Conservation (phyloP, 108 stramenopile genomes). For the Skeletonema grethae region DNA sequence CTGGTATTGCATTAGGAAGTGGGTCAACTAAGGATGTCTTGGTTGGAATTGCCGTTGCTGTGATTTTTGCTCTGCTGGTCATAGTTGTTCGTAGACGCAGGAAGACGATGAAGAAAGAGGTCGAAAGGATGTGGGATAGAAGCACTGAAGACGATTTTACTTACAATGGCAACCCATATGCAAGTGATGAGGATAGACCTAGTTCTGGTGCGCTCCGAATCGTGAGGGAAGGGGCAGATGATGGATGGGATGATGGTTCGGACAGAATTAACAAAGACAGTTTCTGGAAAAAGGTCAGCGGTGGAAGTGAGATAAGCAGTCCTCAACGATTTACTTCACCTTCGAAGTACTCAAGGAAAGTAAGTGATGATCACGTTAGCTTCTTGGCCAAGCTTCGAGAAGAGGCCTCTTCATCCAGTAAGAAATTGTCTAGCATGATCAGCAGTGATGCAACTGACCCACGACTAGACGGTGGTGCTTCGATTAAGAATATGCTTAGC, state of each 20-base stretch:
- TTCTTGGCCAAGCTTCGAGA: conserved; percentile 30
- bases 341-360: conserved; percentile 15
- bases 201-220: conserved; percentile 14
- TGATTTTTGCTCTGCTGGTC: neutral
- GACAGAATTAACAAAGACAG: conserved; percentile 34
- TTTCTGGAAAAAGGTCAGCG: conserved; percentile 19
- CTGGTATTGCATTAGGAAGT: neutral
- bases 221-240: conserved; percentile 20
- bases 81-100: conserved; percentile 6
- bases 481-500: conserved; percentile 41
- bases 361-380: conserved; percentile 22
- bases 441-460: conserved; percentile 24
- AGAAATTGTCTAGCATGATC: conserved; percentile 16
- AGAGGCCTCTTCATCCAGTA: conserved; percentile 33
- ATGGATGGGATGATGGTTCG: conserved; percentile 34
- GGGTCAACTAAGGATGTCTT: conserved; percentile 17
- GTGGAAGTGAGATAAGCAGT: conserved; percentile 3
- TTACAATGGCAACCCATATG: neutral
- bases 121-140: conserved; percentile 32
- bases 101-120: neutral
- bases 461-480: conserved; percentile 48
- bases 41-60: conserved; percentile 25
- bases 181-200: neutral
- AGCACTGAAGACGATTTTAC: conserved; percentile 29
- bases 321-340: neutral